phyloP scores from a whole-genome alignment of 768 basidiomycete genomes.

The Russula sp. region DNA sequence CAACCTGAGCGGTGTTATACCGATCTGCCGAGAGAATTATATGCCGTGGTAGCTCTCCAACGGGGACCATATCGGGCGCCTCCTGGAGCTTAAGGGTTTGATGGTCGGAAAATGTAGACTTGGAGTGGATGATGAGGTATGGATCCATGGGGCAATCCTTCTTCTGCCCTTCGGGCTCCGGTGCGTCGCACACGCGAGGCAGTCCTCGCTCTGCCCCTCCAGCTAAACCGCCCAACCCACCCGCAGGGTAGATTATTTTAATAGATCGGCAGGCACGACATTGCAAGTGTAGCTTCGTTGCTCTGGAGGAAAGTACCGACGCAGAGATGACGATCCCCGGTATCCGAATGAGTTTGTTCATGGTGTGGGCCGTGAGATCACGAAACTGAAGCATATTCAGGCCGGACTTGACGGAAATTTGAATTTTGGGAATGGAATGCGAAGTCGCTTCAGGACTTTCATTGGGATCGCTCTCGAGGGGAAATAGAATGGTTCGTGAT shows the following conservation, averaged over 20 bases:
- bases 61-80: constrained; percentile 98
- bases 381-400: constrained; percentile 92
- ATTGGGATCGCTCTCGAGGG: constrained; percentile 50
- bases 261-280: constrained; percentile 84
- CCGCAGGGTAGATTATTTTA: constrained; percentile 68
- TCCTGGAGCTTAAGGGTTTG: constrained; percentile 97
- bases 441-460: constrained; percentile 33
- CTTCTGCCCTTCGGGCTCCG: constrained; percentile 70
- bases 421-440: constrained; percentile 60
- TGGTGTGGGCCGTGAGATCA: constrained; percentile 86
- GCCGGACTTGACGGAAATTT: constrained; percentile 83
- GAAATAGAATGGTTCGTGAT: constrained; percentile 77
- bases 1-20: constrained; percentile 85
- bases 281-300: constrained; percentile 86
- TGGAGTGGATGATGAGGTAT: constrained; percentile 90
- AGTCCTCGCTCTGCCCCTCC: constrained; percentile 78
- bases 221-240: constrained; percentile 81
- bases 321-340: constrained; percentile 99
- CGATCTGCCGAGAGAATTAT: constrained; percentile 90
- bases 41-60: constrained; percentile 94
- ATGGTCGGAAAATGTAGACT: constrained; percentile 91
- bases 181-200: constrained; percentile 82
- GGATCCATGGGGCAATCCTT: constrained; percentile 96
- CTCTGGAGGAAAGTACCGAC: constrained; percentile 86
- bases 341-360: constrained; percentile 93